phyloP scores from a whole-genome alignment of 768 basidiomycete genomes.

The Auricularia auricula-judae region DNA sequence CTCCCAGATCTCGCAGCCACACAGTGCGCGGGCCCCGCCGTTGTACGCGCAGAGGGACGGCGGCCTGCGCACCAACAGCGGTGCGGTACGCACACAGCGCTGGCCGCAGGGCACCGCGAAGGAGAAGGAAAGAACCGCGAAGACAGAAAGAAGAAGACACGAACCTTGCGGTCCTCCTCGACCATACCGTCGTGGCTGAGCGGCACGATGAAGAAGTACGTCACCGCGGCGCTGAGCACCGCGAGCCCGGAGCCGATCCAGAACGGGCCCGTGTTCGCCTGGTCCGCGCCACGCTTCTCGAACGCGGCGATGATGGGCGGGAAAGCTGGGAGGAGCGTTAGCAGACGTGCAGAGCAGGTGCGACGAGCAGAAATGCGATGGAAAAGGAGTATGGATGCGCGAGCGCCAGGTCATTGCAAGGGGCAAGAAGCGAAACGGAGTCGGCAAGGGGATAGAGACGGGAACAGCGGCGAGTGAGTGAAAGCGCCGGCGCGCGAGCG shows the following conservation, averaged over 20 bases:
- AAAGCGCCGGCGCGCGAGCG: too few species aligned
- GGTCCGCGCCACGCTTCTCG: slow-evolving; percentile 37
- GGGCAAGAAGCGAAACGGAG: too few species aligned
- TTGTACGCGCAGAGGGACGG: too few species aligned
- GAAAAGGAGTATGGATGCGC: background rate
- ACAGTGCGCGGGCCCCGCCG: too few species aligned
- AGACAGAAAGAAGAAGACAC: slow-evolving; percentile 10
- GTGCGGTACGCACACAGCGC: too few species aligned
- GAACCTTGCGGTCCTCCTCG: slow-evolving; percentile 56
- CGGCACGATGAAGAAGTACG: slow-evolving; percentile 63
- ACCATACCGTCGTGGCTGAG: slow-evolving; percentile 69
- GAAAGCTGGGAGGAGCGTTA: slow-evolving; percentile 34
- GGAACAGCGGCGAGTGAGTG: too few species aligned
- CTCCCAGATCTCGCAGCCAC: too few species aligned
- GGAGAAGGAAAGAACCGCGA: too few species aligned
- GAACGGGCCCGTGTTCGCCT: slow-evolving; percentile 77
- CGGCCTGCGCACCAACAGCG: too few species aligned
- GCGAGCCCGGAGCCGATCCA: slow-evolving; percentile 73
- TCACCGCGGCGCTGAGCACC: slow-evolving; percentile 62
- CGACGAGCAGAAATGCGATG: background rate
- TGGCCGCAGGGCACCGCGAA: too few species aligned
- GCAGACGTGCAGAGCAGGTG: background rate
- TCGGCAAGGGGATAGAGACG: too few species aligned
- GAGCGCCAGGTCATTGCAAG: too few species aligned
- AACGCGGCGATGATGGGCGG: slow-evolving; percentile 59